phyloP scores from a whole-genome alignment of 495 filamentous ascomycete species.

The Penicillium arizonense region DNA sequence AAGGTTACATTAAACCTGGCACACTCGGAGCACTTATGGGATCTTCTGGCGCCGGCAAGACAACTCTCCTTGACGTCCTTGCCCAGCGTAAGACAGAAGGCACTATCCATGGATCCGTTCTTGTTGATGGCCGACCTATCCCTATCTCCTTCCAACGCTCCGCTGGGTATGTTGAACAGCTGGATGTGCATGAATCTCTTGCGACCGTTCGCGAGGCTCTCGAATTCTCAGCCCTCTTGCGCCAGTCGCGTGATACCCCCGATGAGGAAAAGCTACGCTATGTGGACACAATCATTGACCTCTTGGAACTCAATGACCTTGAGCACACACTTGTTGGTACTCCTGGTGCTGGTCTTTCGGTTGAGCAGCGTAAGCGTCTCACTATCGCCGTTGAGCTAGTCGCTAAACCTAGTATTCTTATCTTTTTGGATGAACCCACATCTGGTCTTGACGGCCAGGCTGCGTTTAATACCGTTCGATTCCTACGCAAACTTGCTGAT shows the following conservation, averaged over 20 bases:
- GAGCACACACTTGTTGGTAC: constrained; percentile 54
- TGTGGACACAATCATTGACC: constrained; percentile 55
- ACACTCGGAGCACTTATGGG: constrained; percentile 73
- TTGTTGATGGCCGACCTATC: constrained; percentile 76
- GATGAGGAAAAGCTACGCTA: constrained; percentile 59
- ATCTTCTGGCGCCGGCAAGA: constrained; percentile 63
- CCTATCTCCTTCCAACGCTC: constrained; percentile 79
- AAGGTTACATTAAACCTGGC: constrained; percentile 90
- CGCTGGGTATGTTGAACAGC: constrained; percentile 59
- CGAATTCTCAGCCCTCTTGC: constrained; percentile 56
- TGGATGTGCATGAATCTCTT: constrained; percentile 59
- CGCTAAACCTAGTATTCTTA: constrained; percentile 61
- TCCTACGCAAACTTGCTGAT: constrained; percentile 63
- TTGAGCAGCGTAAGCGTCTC: constrained; percentile 63
- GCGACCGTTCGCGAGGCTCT: constrained; percentile 64
- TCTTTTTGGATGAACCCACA: constrained; percentile 80
- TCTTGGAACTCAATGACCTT: constrained; percentile 58
- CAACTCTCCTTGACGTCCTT: constrained; percentile 54
- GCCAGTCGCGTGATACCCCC: constrained; percentile 51
- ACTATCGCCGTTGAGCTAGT: constrained; percentile 71
- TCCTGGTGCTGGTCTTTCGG: constrained; percentile 51
- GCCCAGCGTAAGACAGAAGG: constrained; percentile 79
- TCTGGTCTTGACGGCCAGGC: constrained; percentile 65
- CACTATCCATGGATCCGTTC: constrained; percentile 80
- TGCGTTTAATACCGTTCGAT: constrained; percentile 63